Evolutionary conservation across 768 basidiomycete genomes (phyloP).

Genomic region (Tylopilus rubrobrunneus): DNA sequence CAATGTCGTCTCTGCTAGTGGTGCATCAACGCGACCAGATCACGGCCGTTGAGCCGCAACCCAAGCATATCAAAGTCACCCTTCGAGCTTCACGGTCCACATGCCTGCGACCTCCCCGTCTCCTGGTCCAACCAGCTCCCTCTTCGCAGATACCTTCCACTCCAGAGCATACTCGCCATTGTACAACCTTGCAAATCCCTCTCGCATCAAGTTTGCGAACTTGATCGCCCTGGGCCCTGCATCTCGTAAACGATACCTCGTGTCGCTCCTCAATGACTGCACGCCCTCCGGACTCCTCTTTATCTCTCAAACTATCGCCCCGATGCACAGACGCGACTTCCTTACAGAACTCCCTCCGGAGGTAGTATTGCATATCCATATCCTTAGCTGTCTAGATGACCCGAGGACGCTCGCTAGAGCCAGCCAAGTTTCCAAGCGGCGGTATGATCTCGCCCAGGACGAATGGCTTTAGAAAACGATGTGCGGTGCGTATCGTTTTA

Average conservation of each 20-base stretch:
- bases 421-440: slow-evolving; percentile 64
- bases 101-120: slow-evolving; percentile 23
- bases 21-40: too few relatives aligned
- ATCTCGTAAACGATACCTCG: slow-evolving; percentile 29
- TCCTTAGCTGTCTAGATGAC: slow-evolving; percentile 80
- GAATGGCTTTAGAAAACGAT: slow-evolving; percentile 79
- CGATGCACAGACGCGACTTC: slow-evolving; percentile 62
- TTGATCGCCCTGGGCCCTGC: too few relatives aligned
- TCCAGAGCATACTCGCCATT: too few relatives aligned
- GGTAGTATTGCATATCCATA: slow-evolving; percentile 67
- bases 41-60: too few relatives aligned
- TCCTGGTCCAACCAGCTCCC: slow-evolving; percentile 7
- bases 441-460: too few relatives aligned
- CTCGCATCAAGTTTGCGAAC: too few relatives aligned
- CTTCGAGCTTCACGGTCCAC: slow-evolving; percentile 38
- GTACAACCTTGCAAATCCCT: too few relatives aligned
- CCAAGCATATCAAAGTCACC: too few relatives aligned
- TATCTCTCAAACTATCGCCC: slow-evolving; percentile 60
- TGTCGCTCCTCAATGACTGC: slow-evolving; percentile 49
- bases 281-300: slow-evolving; percentile 60
- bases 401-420: slow-evolving; percentile 68
- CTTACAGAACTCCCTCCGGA: slow-evolving; percentile 59
- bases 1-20: too few relatives aligned
- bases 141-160: too few relatives aligned
- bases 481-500: too few relatives aligned